Evolutionary conservation across 2,329 filamentous ascomycete species (phyloP).

Genomic region (Penicillium sp.): DNA sequence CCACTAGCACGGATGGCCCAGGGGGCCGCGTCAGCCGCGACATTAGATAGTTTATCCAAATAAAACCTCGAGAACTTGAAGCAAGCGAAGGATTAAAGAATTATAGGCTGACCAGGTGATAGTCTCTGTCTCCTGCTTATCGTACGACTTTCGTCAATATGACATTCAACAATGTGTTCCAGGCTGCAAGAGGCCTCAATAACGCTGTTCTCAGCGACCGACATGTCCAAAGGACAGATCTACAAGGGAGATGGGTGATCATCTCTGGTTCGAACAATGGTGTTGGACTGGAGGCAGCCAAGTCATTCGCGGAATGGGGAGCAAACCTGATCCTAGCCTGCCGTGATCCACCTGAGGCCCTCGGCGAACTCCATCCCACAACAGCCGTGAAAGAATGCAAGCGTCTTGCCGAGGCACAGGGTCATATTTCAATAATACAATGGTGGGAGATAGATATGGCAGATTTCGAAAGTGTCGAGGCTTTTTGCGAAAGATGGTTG

Average conservation of each 20-base stretch:
- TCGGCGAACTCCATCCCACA: conserved; percentile 10
- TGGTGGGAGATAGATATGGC: conserved; percentile 18
- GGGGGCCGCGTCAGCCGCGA: no score
- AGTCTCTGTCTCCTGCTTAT: no score
- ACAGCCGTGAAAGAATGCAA: conserved; percentile 9
- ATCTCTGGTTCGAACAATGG: conserved; percentile 18
- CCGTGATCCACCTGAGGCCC: conserved; percentile 11
- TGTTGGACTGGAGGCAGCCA: conserved; percentile 14
- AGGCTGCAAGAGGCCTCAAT: not conserved
- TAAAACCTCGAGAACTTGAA: no score
- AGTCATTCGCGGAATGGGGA: conserved; percentile 15
- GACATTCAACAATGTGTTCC: not conserved
- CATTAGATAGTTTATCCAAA: no score
- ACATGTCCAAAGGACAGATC: not conserved
- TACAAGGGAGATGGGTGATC: conserved; percentile 12
- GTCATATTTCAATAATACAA: conserved; percentile 9
- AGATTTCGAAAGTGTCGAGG: conserved; percentile 12
- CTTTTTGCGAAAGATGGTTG: conserved; percentile 12
- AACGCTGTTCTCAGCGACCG: not conserved
- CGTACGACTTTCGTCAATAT: no score
- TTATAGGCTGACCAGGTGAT: no score
- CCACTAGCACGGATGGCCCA: no score
- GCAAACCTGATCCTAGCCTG: conserved; percentile 19
- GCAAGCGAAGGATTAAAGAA: no score
- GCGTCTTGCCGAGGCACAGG: conserved; percentile 2